Evolutionary conservation across 2,329 filamentous ascomycete genomes (phyloP), one percentile per base, ranked within the genome.

Genomic region (Cadophora gregata): DNA sequence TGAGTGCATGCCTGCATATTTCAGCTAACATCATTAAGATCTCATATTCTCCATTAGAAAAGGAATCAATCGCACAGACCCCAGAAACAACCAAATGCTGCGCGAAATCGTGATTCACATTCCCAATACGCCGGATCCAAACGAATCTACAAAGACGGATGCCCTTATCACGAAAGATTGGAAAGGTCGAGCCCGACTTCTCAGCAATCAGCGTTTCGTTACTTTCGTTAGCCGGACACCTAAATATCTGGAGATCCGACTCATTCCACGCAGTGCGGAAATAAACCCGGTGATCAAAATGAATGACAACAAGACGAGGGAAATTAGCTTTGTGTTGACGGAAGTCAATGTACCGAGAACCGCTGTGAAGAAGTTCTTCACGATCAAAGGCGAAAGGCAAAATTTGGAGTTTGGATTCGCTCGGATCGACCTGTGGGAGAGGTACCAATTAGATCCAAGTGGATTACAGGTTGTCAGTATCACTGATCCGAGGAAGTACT

Each of bases 391-490:
- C n/a, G 42, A 47, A 12, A 47, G 42, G n/a, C 42, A 47, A 47
- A 47, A 47, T 21, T 12, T 47, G n/a, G 42, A 47, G n/a, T 47
- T 47, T 47, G 42, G 42, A 47, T 47, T 47, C 42, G 42, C 42
- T 47, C 42, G 42, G 42, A 47, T 47, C 8, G 42, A 47, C 21
- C n/a, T 47, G 42, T 47, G 42, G 42, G 42, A 47, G 19, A 47
- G 42, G 10, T 47, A 47, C 14, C 42, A 47, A 12, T n/a, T 47
- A 8, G 42, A 47, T 21, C 19, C 42, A 10, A 47, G 19, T n/a
- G 42, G 42, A 8, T 8, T 47, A 21, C 19, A 47, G 42, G 42
- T 47, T 1, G 19, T 47, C 42, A 47, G 42, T 21, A 47, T 47
- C 42, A 47, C 42, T n/a, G 42, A 47, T 47, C 42, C 42, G 19